A percentile compares a stretch with the other conserved stretches of the same genome.
phyloP scores from a whole-genome alignment of 106 monocot species.

The Acorus calamus region DNA sequence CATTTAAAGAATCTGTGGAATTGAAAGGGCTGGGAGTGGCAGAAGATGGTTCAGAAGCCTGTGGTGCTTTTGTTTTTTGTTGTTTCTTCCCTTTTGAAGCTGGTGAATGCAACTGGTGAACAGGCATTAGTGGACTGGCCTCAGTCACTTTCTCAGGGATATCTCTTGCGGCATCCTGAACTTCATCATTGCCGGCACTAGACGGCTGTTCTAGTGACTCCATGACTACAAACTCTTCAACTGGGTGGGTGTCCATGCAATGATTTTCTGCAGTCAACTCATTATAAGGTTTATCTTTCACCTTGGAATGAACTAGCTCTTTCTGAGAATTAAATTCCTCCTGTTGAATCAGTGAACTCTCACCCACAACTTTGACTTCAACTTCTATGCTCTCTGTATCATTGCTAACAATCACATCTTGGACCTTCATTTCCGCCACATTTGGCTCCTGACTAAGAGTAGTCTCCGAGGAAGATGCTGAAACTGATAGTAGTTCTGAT shows the following conservation, averaged over 20 bases:
- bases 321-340: conserved; percentile 31
- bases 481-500: conserved; percentile 63
- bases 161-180: conserved; percentile 35
- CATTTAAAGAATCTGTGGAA: conserved; percentile 50
- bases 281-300: conserved; percentile 15
- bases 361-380: conserved; percentile 42
- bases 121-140: conserved; percentile 7
- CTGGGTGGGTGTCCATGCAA: conserved; percentile 12
- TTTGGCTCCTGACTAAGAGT: conserved; percentile 7
- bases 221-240: conserved; percentile 17
- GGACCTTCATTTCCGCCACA: conserved; percentile 25
- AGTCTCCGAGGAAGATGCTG: conserved; percentile 37
- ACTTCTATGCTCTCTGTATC: conserved; percentile 19
- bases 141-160: conserved; percentile 23
- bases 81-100: conserved; percentile 41
- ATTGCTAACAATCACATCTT: conserved; percentile 21
- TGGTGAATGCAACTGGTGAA: conserved; percentile 12
- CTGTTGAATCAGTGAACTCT: conserved; percentile 15
- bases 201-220: conserved; percentile 17
- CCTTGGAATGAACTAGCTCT: conserved; percentile 18
- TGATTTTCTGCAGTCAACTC: conserved; percentile 10
- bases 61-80: conserved; percentile 34
- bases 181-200: conserved; percentile 19
- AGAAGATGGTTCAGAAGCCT: conserved; percentile 24
- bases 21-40: conserved; percentile 37